phyloP scores from a whole-genome alignment of 1,139 yeast species.

The Hyphopichia fennica region DNA sequence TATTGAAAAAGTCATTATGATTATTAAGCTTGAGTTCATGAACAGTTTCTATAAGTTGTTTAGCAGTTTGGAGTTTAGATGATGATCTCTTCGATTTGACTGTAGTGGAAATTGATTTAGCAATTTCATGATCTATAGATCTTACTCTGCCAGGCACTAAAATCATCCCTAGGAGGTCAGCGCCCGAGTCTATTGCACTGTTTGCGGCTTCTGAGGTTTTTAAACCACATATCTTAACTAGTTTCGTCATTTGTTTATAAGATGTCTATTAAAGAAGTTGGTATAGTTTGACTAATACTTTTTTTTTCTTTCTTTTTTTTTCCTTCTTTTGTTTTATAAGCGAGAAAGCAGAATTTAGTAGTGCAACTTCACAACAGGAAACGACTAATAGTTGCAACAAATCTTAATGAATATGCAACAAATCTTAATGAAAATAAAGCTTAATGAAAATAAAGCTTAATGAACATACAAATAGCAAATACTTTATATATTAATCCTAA shows the following conservation, averaged over 20 bases:
- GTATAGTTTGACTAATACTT: too few relatives aligned
- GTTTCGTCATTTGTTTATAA: conserved; percentile 10
- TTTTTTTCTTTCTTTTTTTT: neutral
- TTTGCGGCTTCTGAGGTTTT: conserved; percentile 66
- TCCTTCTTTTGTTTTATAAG: neutral
- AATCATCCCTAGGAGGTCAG: conserved; percentile 80
- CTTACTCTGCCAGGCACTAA: conserved; percentile 80
- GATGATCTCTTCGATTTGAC: conserved; percentile 20
- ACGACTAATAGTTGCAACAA: too few relatives aligned
- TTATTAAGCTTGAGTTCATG: conserved; percentile 13
- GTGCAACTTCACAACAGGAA: neutral
- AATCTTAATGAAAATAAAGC: too few relatives aligned
- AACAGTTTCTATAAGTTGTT: conserved; percentile 19
- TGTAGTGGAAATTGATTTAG: conserved; percentile 49
- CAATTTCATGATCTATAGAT: conserved; percentile 59
- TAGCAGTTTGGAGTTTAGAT: conserved; percentile 12
- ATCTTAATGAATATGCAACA: too few relatives aligned
- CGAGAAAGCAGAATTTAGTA: neutral
- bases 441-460: too few relatives aligned
- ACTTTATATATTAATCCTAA: too few relatives aligned
- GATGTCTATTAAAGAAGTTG: neutral
- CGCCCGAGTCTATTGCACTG: conserved; percentile 66
- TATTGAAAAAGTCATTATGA: conserved; percentile 35
- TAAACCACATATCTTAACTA: conserved; percentile 83
- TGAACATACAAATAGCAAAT: too few relatives aligned